A percentile compares a stretch with the other conserved stretches of the same genome.
These are phyloP conservation scores for Xylaria sp. DNA, from an alignment of 2,329 filamentous ascomycete species.

Conservation along the genomic window DNA sequence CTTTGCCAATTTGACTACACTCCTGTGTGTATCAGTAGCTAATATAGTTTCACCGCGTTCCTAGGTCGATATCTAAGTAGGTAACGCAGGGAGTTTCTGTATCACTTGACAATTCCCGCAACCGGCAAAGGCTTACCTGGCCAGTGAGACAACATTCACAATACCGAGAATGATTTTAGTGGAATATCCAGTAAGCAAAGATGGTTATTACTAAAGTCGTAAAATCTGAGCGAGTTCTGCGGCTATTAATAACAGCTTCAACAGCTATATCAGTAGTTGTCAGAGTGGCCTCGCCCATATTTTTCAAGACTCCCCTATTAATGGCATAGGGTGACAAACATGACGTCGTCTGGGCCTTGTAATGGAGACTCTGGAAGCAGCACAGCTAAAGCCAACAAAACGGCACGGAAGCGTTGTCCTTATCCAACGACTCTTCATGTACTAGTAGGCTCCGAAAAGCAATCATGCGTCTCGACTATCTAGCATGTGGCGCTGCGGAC, in stretches of 20 bases:
- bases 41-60: no score
- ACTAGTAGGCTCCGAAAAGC: neutral
- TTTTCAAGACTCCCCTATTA: no score
- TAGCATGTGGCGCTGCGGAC: slow-evolving; percentile 1
- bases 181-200: no score
- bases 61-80: no score
- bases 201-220: no score
- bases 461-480: slow-evolving; percentile 17
- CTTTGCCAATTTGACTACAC: no score
- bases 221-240: no score
- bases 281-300: neutral
- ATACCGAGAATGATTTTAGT: neutral
- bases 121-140: neutral
- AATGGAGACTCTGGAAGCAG: no score
- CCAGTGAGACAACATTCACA: neutral
- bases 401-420: neutral
- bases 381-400: no score
- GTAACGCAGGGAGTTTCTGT: neutral
- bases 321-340: no score
- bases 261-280: neutral
- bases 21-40: no score
- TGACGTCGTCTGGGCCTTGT: no score
- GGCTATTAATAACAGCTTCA: neutral
- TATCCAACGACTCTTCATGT: neutral
- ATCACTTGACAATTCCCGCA: neutral